Evolutionary conservation across 73 alveolate genomes (phyloP), one percentile per base, ranked within the genome.

Genomic region (Paraurostyla sp.): DNA sequence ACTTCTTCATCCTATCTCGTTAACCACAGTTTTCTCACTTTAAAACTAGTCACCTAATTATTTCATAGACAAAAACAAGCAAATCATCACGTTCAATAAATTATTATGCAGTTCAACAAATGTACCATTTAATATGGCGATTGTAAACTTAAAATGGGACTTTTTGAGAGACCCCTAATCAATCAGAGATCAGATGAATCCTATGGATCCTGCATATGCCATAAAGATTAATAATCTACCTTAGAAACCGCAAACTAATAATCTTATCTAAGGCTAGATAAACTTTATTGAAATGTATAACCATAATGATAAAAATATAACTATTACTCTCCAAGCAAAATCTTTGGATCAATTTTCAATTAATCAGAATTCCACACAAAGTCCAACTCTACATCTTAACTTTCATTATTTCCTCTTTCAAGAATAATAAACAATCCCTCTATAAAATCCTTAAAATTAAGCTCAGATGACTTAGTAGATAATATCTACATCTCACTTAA

Each of bases 51-150:
- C 54, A 23, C 62, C 93, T 33, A 50, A 68, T 50, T n/a, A 46
- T 7, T 85, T 50, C 68, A 2, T 50, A 0, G 93, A 85, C 41
- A 35, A 22, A 29, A 15, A 68, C 4, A 71, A 80, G 57, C 40
- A 54, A 6, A 20, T 18, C 3, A 30, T 71, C 25, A 71, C 68
- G 3, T 85, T 85, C 54, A 85, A 85, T 71, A 50, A 68, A 41
- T 58, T n/a, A 35, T 48, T 85, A 65, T 71, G 83, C 45, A 32
- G 71, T 36, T 46, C 71, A 23, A 52, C 78, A 30, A 32, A 4
- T 35, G 49, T 85, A 3, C 93, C 93, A 15, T 60, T 85, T 36
- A 60, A 85, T 43, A 49, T 85, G 0, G 93, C 88, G 20, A 50
- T 71, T 13, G 73, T 40, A 15, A 51, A 63, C 36, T 42, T 36